phyloP scores from a whole-genome alignment of 202 grass and related monocot species.

The Bolboschoenoplectus hybrid region DNA sequence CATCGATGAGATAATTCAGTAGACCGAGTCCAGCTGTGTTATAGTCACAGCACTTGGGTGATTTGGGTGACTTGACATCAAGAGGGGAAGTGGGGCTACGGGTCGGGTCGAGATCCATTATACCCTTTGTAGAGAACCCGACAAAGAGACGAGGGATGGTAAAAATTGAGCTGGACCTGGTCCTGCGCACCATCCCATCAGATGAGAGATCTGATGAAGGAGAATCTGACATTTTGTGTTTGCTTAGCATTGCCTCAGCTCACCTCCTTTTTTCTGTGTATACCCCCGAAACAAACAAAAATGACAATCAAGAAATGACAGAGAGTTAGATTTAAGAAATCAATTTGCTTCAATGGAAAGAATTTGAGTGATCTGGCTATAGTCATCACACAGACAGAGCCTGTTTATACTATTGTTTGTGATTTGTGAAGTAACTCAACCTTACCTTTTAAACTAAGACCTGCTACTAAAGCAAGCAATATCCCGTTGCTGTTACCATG shows the following conservation, averaged over 20 bases:
- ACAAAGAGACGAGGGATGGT: slow-evolving; percentile 68
- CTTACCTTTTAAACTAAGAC: background rate
- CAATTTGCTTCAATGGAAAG: background rate
- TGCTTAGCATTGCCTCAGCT: slow-evolving; percentile 60
- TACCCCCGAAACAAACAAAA: background rate
- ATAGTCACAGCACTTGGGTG: slow-evolving; percentile 63
- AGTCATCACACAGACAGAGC: background rate
- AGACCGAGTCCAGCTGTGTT: slow-evolving; percentile 77
- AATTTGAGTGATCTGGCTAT: background rate
- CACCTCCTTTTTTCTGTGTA: slow-evolving; percentile 21
- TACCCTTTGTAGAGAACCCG: slow-evolving; percentile 60
- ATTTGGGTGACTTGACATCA: slow-evolving; percentile 74
- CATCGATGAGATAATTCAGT: slow-evolving; percentile 56
- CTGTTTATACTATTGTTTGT: background rate
- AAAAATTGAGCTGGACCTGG: slow-evolving; percentile 55
- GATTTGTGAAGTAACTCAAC: background rate
- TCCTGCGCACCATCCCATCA: slow-evolving; percentile 49
- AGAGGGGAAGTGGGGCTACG: slow-evolving; percentile 86
- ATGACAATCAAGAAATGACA: background rate
- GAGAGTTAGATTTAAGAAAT: background rate
- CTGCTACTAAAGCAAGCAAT: background rate
- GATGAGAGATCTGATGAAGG: slow-evolving; percentile 31
- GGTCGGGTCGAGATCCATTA: slow-evolving; percentile 57
- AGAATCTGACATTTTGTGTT: slow-evolving; percentile 44
- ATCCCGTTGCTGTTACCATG: background rate